Conservation (phyloP, 495 filamentous ascomycete genomes). For the Saxispiralis lemnorum region DNA sequence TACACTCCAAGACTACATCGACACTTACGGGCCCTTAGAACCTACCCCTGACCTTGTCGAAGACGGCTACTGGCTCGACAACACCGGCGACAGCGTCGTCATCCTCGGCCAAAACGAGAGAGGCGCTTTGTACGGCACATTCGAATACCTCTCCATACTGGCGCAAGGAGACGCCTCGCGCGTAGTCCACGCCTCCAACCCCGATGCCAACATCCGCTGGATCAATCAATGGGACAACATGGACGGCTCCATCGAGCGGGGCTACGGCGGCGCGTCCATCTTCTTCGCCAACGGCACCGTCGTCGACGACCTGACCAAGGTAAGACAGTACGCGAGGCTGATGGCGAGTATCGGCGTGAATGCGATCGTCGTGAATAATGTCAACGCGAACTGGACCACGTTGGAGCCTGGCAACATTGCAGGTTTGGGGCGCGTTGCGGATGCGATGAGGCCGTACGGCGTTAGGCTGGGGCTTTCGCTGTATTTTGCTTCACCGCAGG, state of each 20-base stretch:
- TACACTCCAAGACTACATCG: no score
- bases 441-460: slow-evolving; percentile 48
- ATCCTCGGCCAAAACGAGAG: slow-evolving; percentile 53
- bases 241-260: slow-evolving; percentile 45
- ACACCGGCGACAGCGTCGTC: slow-evolving; percentile 27
- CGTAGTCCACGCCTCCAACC: slow-evolving; percentile 36
- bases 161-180: slow-evolving; percentile 42
- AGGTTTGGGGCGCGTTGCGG: slow-evolving; percentile 43
- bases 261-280: slow-evolving; percentile 51
- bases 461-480: slow-evolving; percentile 47
- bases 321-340: slow-evolving; percentile 45
- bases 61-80: slow-evolving; percentile 48
- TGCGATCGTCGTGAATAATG: slow-evolving; percentile 51
- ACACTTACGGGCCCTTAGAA: no score
- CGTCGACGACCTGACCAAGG: slow-evolving; percentile 39
- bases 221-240: slow-evolving; percentile 57
- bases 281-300: slow-evolving; percentile 43
- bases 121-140: slow-evolving; percentile 51
- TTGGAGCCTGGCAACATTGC: slow-evolving; percentile 39
- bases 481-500: slow-evolving; percentile 48
- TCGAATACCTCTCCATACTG: slow-evolving; percentile 47
- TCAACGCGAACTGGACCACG: slow-evolving; percentile 47
- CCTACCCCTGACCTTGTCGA: slow-evolving; percentile 27
- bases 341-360: slow-evolving; percentile 50
- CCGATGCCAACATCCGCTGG: slow-evolving; percentile 47